phyloP scores from a whole-genome alignment of 257 asterid species.

The Ilex asprella region DNA sequence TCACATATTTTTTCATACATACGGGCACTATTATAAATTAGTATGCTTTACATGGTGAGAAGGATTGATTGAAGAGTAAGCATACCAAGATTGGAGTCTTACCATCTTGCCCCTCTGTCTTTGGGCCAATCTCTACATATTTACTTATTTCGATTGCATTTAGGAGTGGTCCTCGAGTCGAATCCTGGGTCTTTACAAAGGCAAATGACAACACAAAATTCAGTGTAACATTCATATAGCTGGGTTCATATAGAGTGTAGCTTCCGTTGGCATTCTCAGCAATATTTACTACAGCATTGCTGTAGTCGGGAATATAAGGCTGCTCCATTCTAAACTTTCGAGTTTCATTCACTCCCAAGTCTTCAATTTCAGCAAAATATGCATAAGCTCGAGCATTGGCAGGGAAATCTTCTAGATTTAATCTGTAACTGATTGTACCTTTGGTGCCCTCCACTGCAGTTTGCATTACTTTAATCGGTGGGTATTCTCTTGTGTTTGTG shows the following conservation, averaged over 20 bases:
- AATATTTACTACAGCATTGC: constrained; percentile 89
- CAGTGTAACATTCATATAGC: constrained; percentile 83
- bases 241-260: constrained; percentile 81
- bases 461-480: constrained; percentile 94
- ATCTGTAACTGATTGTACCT: constrained; percentile 67
- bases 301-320: constrained; percentile 72
- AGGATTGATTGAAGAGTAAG: background rate
- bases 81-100: constrained; percentile 13
- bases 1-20: background rate
- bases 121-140: constrained; percentile 62
- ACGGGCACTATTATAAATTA: background rate
- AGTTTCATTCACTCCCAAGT: constrained; percentile 53
- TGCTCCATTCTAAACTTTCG: constrained; percentile 79
- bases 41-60: background rate
- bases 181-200: constrained; percentile 65
- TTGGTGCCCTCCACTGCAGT: constrained; percentile 79
- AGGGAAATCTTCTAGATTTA: constrained; percentile 89
- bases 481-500: constrained; percentile 82
- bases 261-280: constrained; percentile 96
- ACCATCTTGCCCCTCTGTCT: constrained; percentile 77
- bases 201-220: constrained; percentile 78
- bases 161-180: constrained; percentile 72
- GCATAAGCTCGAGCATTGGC: constrained; percentile 91
- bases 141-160: constrained; percentile 85
- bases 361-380: constrained; percentile 85